Evolutionary conservation across 108 stramenopile genomes (phyloP).

Genomic region (Schizochytrium sp.): DNA sequence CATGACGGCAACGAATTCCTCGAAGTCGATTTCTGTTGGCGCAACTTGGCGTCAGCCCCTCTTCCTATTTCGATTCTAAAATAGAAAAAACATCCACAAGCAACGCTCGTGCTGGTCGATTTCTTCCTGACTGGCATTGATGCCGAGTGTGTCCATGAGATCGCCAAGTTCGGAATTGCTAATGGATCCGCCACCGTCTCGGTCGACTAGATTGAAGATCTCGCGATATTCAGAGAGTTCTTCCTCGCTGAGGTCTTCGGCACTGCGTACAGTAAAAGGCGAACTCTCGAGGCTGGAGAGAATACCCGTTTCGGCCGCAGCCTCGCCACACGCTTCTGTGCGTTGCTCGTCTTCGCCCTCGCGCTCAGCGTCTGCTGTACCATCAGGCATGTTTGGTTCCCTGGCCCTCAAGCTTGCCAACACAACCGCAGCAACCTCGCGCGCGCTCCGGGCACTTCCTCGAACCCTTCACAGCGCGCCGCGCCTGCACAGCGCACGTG

Average conservation of each 20-base stretch:
- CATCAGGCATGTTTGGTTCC: too few relatives aligned
- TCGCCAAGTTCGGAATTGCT: conserved; percentile 59
- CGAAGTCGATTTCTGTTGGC: conserved; percentile 50
- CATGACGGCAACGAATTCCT: conserved; percentile 50
- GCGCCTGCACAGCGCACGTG: too few relatives aligned
- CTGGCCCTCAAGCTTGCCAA: too few relatives aligned
- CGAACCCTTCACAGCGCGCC: too few relatives aligned
- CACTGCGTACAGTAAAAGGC: background rate
- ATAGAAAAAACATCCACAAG: too few relatives aligned
- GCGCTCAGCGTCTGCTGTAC: too few relatives aligned
- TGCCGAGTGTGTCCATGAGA: conserved; percentile 58
- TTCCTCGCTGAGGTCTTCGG: conserved; percentile 16
- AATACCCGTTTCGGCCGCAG: background rate
- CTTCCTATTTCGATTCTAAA: too few relatives aligned
- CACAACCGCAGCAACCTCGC: too few relatives aligned
- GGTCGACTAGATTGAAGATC: conserved; percentile 57
- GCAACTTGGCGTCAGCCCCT: too few relatives aligned
- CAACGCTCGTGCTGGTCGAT: conserved; percentile 27
- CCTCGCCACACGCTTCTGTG: background rate
- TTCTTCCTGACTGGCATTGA: conserved; percentile 58
- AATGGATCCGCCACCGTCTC: conserved; percentile 57
- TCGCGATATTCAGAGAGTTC: conserved; percentile 51
- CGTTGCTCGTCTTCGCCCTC: background rate
- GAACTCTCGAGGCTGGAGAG: background rate
- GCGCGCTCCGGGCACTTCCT: too few relatives aligned